Conservation (phyloP, 1,284 basidiomycete genomes). For the Moniliophthora roreri region DNA sequence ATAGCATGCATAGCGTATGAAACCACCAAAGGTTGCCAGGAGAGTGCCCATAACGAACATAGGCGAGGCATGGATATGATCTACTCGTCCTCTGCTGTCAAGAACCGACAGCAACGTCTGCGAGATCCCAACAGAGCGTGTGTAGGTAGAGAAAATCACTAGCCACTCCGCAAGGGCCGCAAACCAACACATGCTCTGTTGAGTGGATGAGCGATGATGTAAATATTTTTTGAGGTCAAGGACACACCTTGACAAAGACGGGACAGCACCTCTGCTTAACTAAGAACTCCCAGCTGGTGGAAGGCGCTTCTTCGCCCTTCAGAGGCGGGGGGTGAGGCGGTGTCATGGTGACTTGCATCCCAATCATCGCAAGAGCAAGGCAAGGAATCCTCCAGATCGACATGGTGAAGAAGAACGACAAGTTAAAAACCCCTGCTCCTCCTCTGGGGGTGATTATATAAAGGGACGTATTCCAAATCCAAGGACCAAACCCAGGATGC, state of each 20-base stretch:
- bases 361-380: constrained; percentile 35
- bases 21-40: constrained; percentile 31
- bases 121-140: constrained; percentile 21
- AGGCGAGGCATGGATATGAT: constrained; percentile 28
- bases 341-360: constrained; percentile 35
- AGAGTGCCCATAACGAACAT: constrained; percentile 32
- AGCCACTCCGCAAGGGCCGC: constrained; percentile 33
- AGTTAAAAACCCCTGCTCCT: too few relatives aligned
- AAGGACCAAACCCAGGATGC: too few relatives aligned
- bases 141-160: constrained; percentile 30
- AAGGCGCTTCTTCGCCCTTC: constrained; percentile 29
- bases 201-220: not conserved
- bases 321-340: constrained; percentile 40
- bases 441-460: not conserved
- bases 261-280: constrained; percentile 32
- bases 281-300: constrained; percentile 32
- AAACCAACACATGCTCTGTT: constrained; percentile 35
- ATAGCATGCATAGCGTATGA: constrained; percentile 37
- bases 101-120: constrained; percentile 26
- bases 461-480: not conserved
- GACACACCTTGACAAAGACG: constrained; percentile 31
- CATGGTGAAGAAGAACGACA: constrained; percentile 23
- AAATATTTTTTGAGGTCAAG: not conserved
- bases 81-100: constrained; percentile 21
- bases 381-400: constrained; percentile 33